Conservation (phyloP, 2,329 filamentous ascomycete genomes). For the Reticulascus tulasneorum region DNA sequence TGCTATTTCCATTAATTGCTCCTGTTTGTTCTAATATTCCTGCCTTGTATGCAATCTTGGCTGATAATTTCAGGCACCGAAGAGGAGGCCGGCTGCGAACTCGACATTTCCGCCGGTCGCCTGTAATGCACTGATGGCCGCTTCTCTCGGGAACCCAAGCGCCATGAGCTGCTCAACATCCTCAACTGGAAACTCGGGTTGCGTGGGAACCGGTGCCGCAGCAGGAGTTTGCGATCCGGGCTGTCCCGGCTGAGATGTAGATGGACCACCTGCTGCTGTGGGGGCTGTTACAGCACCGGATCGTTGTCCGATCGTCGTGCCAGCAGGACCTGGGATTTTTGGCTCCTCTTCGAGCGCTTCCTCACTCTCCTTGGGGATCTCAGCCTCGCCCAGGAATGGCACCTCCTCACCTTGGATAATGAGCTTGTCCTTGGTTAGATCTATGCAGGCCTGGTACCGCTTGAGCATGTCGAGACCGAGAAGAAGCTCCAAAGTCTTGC, state of each 20-base stretch:
- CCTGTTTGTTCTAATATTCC: neutral
- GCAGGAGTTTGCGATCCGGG: slow-evolving; percentile 22
- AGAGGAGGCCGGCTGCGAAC: slow-evolving; percentile 78
- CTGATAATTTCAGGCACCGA: slow-evolving; percentile 43
- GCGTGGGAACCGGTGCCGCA: slow-evolving; percentile 21
- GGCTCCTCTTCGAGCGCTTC: slow-evolving; percentile 74
- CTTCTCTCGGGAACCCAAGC: slow-evolving; percentile 71
- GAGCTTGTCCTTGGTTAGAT: slow-evolving; percentile 78
- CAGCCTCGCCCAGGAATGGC: slow-evolving; percentile 84
- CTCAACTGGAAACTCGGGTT: slow-evolving; percentile 51
- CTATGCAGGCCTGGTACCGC: slow-evolving; percentile 88
- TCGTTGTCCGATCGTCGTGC: slow-evolving; percentile 80
- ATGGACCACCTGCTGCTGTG: slow-evolving; percentile 21
- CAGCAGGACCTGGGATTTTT: slow-evolving; percentile 77
- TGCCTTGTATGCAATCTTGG: too few relatives aligned
- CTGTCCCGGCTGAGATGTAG: slow-evolving; percentile 16
- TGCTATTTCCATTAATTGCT: slow-evolving; percentile 1
- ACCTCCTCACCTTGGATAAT: slow-evolving; percentile 87
- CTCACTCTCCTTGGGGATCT: slow-evolving; percentile 83
- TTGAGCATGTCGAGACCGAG: slow-evolving; percentile 96
- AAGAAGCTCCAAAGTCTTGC: slow-evolving; percentile 90
- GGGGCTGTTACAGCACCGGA: slow-evolving; percentile 70
- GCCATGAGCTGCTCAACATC: slow-evolving; percentile 72
- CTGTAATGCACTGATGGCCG: slow-evolving; percentile 76
- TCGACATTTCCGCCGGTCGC: slow-evolving; percentile 85